Percentiles rank a stretch among this genome's conserved stretches.
These are phyloP conservation scores for Leavenworthia alabamica DNA, from an alignment of 345 rosid genomes.

Conservation along the genomic window DNA sequence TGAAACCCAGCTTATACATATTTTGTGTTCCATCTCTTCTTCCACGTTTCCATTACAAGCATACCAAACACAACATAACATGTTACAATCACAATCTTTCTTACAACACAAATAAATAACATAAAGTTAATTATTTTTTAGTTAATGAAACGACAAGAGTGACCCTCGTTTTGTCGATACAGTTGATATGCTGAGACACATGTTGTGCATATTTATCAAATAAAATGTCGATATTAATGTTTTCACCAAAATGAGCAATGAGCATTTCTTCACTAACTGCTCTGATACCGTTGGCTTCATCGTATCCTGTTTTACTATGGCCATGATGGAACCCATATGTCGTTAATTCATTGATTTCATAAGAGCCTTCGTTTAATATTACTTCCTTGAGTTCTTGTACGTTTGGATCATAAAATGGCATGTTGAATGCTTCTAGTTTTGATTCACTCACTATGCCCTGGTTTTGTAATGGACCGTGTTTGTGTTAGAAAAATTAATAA, in stretches of 20 bases:
- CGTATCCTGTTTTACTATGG: conserved; percentile 15
- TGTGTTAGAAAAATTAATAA: no score
- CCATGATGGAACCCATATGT: conserved; percentile 15
- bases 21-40: no score
- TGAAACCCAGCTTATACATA: no score
- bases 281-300: conserved; percentile 30
- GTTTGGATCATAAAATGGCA: conserved; percentile 34
- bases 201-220: conserved; percentile 31
- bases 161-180: conserved; percentile 14
- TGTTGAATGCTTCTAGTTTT: conserved; percentile 36
- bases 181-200: conserved; percentile 1
- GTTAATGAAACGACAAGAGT: conserved; percentile 20
- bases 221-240: conserved; percentile 20
- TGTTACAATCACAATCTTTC: neutral
- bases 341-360: conserved; percentile 27
- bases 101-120: no score
- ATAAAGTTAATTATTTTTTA: conserved; percentile 1
- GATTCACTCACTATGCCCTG: conserved; percentile 38
- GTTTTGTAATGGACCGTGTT: no score
- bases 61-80: no score
- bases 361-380: conserved; percentile 37
- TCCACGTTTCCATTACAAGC: no score
- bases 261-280: conserved; percentile 29
- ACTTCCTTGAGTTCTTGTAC: conserved; percentile 27
- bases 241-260: conserved; percentile 27